Percentiles rank a stretch among this genome's conserved stretches.
Conservation (phyloP, 305 asterid genomes). For the Solanum hybrid region DNA sequence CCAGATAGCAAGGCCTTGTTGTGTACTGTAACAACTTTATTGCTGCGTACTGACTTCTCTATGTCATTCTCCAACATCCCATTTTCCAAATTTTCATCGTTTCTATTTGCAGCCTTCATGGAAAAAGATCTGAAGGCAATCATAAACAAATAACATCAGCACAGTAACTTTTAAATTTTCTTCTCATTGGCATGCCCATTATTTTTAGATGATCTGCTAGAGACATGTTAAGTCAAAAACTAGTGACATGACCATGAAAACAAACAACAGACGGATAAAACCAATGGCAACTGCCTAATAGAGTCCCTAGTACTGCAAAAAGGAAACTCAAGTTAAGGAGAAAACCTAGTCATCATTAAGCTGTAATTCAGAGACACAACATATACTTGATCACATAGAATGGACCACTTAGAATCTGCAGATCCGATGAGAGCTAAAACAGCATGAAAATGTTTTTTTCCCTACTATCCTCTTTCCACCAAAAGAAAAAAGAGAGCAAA, state of each 20-base stretch:
- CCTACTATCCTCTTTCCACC: neutral
- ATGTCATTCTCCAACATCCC: constrained; percentile 43
- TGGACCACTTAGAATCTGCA: neutral
- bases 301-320: neutral
- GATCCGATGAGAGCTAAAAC: neutral
- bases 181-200: neutral
- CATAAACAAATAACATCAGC: neutral
- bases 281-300: neutral
- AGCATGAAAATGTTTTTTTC: neutral
- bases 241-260: neutral
- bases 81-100: constrained; percentile 56
- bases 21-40: constrained; percentile 26
- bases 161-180: neutral
- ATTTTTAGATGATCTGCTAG: neutral
- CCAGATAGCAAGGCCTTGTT: constrained; percentile 79
- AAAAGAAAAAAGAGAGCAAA: neutral
- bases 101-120: constrained; percentile 39
- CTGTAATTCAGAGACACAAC: neutral
- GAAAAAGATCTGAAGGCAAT: constrained; percentile 34
- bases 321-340: neutral
- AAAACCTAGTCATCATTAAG: neutral
- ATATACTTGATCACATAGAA: neutral
- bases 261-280: neutral
- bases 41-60: constrained; percentile 36
- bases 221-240: neutral